Evolutionary conservation across 148 eudicot species (phyloP).

Genomic region (Salicornia ramosissima): DNA sequence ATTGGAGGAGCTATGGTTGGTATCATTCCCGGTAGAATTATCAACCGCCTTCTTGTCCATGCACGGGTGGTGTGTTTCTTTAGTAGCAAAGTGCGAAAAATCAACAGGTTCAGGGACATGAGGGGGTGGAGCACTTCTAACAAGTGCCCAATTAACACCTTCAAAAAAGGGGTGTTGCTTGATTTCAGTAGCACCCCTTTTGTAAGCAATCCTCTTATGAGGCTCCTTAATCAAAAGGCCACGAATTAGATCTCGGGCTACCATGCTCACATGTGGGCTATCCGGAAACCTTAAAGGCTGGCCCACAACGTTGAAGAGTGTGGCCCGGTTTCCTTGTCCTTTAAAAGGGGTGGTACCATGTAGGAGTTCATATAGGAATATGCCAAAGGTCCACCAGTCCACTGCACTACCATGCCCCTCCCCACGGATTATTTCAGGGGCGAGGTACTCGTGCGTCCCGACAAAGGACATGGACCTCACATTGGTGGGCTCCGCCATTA

Average conservation of each 20-base stretch:
- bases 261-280: conserved; percentile 46
- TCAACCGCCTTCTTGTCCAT: conserved; percentile 47
- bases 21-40: conserved; percentile 24
- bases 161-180: conserved; percentile 90
- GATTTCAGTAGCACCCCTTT: conserved; percentile 83
- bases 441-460: conserved; percentile 85
- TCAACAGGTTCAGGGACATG: conserved; percentile 62
- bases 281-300: conserved; percentile 78
- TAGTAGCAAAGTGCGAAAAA: conserved; percentile 45
- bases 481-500: conserved; percentile 91
- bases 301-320: conserved; percentile 77
- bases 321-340: conserved; percentile 81
- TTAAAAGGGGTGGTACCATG: conserved; percentile 87
- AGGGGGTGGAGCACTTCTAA: conserved; percentile 71
- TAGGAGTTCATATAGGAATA: conserved; percentile 75
- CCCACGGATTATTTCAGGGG: conserved; percentile 87
- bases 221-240: conserved; percentile 86
- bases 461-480: conserved; percentile 93
- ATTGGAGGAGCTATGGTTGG: conserved; percentile 33
- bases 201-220: conserved; percentile 72
- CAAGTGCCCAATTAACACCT: conserved; percentile 89
- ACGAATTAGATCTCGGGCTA: conserved; percentile 64
- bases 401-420: conserved; percentile 97
- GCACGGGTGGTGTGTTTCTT: conserved; percentile 32
- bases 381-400: conserved; percentile 95